Evolutionary conservation across 345 rosid genomes (phyloP), one percentile per base, ranked within the genome.

Genomic region (Cardamine occulta): DNA sequence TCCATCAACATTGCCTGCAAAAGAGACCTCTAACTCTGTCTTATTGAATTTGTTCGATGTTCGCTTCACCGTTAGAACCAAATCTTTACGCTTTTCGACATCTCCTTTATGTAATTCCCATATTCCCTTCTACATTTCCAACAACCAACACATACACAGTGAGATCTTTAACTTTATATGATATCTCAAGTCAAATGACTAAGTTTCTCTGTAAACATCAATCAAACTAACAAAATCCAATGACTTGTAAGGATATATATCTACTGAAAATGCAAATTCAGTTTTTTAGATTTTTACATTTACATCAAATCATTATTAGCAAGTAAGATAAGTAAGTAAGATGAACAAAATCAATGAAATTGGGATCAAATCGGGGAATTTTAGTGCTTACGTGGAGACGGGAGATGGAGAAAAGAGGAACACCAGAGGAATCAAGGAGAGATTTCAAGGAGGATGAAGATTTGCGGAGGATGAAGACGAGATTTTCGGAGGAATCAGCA

Each of bases 81-180:
- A 26, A 14, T 87, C 87, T 54, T 85, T 84, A 61, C 76, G 80
- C 61, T 72, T 80, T 18, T 74, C 74, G n/a, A 53, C 65, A 71
- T 66, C 83, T 21, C 87, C 91, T 70, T 83, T 83, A 53, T 85
- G 91, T 4, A 84, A 85, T 72, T 88, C 80, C 97, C 97, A 92
- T 3, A 52, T 64, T 49, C 91, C 91, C 19, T 73, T 79, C 99
- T 91, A 79, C 63, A 87, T 51, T 59, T 72, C 59, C n/a, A 44
- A 52, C 29, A 68, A 70, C 59, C n/a, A 44, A 52, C 29, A 68
- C 47, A 80, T 8, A 76, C 7, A 70, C 17, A 68, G 7, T 5
- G 3, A 57, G 7, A 1, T 8, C 26, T 63, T 35, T 56, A 18
- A 32, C 13, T 37, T 75, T 44, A 64, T 72, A 6, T 11, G 35